Evolutionary conservation across 1,284 basidiomycete species (phyloP), one percentile per base, ranked within the genome.

Genomic region (Crucibulum cyathiforme): DNA sequence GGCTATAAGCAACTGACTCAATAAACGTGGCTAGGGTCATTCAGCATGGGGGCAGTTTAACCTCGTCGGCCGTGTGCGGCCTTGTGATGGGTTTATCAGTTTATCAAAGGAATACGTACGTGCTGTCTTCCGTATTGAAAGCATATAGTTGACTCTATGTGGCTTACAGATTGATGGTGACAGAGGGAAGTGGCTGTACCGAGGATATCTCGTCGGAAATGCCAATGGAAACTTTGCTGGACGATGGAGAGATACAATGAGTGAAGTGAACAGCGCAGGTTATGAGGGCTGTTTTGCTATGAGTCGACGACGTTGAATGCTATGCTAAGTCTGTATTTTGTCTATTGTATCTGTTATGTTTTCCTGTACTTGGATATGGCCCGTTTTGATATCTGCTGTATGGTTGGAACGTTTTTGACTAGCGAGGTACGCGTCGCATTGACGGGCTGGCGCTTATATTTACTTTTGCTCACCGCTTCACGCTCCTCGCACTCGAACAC

Each of bases 31-130:
- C 45, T 53, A 92, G 88, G 91, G 90, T 9, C 91, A 93, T 71
- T 93, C 91, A 4, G 85, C 90, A 34, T 93, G 90, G 91, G 90
- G 90, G 19, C 87, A 91, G 65, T 93, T 92, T 72, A 88, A 80
- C 57, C 73, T 93, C 17, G 73, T 87, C 8, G 90, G 91, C 43
- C 84, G 89, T 12, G 80, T 93, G 36, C 79, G 91, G 56, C 85
- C 88, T 31, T 83, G 81, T 62, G 90, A 93, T 68, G 90, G 91
- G 2, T 85, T 91, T 60, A 80, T 93, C 46, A 88, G 83, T 62
- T 67, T 93, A 2, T 85, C 82, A 15, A 93, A 93, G 69, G 87
- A 90, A 83, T 93, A 93, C 68, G 90, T 92, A 68, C 49, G 87
- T 80, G 36, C 36, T 48, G 7, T 54, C 39, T 15, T 8, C 50